Evolutionary conservation across 805 yeast genomes (phyloP).

Genomic region (Saccharomyces eubayanus): DNA sequence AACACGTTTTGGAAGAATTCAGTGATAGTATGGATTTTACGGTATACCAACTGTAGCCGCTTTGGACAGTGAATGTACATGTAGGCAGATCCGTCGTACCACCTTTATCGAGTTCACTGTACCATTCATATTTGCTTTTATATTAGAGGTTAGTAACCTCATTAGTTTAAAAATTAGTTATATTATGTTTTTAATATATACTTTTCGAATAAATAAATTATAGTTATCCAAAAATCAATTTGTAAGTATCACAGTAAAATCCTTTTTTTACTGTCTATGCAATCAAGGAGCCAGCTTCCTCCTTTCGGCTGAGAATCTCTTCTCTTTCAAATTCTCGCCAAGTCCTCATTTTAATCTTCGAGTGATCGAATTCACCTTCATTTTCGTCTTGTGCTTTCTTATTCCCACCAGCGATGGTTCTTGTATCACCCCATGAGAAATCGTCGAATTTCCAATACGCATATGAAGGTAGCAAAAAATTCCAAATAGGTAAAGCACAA

Average conservation of each 20-base stretch:
- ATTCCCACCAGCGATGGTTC: slow-evolving; percentile 66
- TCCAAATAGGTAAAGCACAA: slow-evolving; percentile 87
- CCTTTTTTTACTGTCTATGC: background rate
- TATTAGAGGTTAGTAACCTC: background rate
- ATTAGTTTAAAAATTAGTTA: background rate
- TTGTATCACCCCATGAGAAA: slow-evolving; percentile 93
- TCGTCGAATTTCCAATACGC: slow-evolving; percentile 95
- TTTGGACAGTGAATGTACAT: no score
- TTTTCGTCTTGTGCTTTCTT: slow-evolving; percentile 53
- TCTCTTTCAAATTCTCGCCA: slow-evolving; percentile 93
- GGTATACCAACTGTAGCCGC: slow-evolving; percentile 38
- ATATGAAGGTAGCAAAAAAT: slow-evolving; percentile 75
- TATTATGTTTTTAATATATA: background rate
- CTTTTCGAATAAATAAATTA: background rate
- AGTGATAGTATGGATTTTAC: slow-evolving; percentile 8
- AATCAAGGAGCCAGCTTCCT: background rate
- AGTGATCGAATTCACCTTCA: slow-evolving; percentile 86
- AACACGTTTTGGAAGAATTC: slow-evolving; percentile 35
- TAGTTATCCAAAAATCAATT: background rate
- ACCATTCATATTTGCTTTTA: background rate
- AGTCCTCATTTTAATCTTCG: slow-evolving; percentile 79
- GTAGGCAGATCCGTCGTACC: no score
- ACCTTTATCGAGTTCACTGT: background rate
- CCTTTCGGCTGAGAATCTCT: slow-evolving; percentile 1
- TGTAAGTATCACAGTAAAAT: background rate